Base-by-base conservation (phyloP, 257 asterid species). In the Lycium ferocissimum region DNA sequence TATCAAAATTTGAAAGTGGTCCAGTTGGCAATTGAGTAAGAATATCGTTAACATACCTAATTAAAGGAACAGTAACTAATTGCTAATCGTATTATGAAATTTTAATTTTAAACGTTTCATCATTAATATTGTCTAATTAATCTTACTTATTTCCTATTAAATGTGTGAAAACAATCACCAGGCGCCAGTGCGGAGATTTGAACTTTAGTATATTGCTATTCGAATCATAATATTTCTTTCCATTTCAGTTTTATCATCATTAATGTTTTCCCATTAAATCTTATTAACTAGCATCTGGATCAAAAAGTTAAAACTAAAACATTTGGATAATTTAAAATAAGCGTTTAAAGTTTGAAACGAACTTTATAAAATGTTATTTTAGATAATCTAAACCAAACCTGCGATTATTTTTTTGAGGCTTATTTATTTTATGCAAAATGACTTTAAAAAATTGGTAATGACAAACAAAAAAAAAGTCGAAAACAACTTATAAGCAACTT, bases 191-290 rank as follows among this genome's bases (percentile, higher is more conserved):
- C 10, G 1, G 12, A 75, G 20, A 49, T 47, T 20, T 49, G 40
- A 20, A 22, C 22, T 9, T 15, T 26, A 1, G 22, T 47, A 0
- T 1, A 72, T 45, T 43, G 38, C 47, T 51, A 47, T 73, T 26
- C 59, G 35, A 20, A 73, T 73, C 40, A 75, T 49, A 49, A 14
- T 6, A 51, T 76, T 78, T 78, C 49, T 76, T 78, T 78, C 26
- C 65, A 53, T 78, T 78, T 78, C 65, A 53, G 9, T 7, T 78
- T 51, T 69, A 22, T 53, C 49, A 78, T 78, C 65, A 14, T 78
- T 76, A 78, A 78, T 53, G 47, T 53, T 54, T 18, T 33, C 65
- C 17, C 33, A 78, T 8, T 53, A 53, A 78, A 33, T 53, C 43
- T 7, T 78, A 78, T 78, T 53, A 51, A 76, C 14, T 76, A n/a